Base-by-base conservation (phyloP, 2,329 filamentous ascomycete genomes). In the Colletotrichum costaricense region DNA sequence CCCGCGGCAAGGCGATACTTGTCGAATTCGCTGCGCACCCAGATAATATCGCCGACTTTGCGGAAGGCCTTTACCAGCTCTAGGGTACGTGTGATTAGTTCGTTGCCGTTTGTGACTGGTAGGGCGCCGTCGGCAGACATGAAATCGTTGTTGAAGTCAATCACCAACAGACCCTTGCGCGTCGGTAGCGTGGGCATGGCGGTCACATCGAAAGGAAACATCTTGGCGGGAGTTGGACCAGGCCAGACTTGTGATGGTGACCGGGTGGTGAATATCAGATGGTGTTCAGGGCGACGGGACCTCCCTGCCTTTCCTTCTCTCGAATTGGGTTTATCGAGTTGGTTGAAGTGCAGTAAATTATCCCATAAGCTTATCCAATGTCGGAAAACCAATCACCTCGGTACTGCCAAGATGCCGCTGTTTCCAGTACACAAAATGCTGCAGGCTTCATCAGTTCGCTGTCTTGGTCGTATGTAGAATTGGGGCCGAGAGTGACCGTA, bases 91-190 rank as follows among this genome's bases (percentile, higher is more conserved):
- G 92, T 87, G 57, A 97, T 81, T 74, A 95, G 94, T 11, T 90
- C 89, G 4, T 88, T 82, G 3, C 91, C 90, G 56, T 90, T 88
- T 46, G 85, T 85, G 63, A 95, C 90, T 14, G 91, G 88, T 24
- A 98, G 83, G 30, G 91, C 89, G 67, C 94, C 93, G 63, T 90
- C 87, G 1, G 89, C 84, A 7, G 90, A 87, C 71, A 97, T 84
- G 78, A 98, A 98, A 81, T 98, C 96, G 78, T 97, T 95, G 80
- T 98, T 97, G 46, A 97, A 90, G 78, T 98, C 96, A 75, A 98
- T 88, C 22, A 97, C 85, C 24, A 98, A 86, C 56, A 99, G 87
- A 1, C 94, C 96, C 83, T 89, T 90, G 64, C 91, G 87, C 9
- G 90, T 90, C 35, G 83, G 85, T 65, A 93, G 82, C 62, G 88